Evolutionary conservation across 176 grass and related monocot species (phyloP).

Genomic region (Musa acuminata): DNA sequence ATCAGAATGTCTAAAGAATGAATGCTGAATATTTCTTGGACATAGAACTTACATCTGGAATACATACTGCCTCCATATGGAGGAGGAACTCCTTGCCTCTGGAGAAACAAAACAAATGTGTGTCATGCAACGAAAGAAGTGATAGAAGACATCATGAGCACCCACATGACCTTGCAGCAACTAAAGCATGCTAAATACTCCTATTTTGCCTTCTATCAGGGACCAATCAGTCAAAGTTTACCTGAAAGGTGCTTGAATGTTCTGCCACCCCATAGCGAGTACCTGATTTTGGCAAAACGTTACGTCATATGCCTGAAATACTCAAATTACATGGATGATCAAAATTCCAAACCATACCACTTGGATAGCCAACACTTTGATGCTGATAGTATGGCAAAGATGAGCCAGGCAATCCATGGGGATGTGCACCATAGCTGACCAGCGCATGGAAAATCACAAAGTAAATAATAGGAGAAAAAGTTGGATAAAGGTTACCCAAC

Average conservation of each 20-base stretch:
- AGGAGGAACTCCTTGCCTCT: slow-evolving; percentile 34
- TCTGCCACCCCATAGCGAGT: slow-evolving; percentile 10
- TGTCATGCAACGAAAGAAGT: neutral
- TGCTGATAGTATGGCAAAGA: slow-evolving; percentile 22
- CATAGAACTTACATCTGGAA: slow-evolving; percentile 27
- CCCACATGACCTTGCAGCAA: neutral
- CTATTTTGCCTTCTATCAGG: neutral
- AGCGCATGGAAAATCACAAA: neutral
- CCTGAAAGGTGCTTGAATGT: slow-evolving; percentile 10
- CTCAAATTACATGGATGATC: neutral
- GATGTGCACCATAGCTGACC: slow-evolving; percentile 11
- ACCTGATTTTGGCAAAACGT: slow-evolving; percentile 15
- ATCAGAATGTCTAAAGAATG: neutral
- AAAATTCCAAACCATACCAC: slow-evolving; percentile 5
- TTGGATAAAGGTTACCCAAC: neutral
- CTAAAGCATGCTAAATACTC: neutral
- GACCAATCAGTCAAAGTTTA: neutral
- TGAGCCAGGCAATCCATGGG: neutral
- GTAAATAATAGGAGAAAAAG: neutral
- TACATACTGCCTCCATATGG: slow-evolving; percentile 26
- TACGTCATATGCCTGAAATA: neutral
- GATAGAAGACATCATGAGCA: neutral
- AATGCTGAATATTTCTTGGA: neutral
- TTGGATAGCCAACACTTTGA: slow-evolving; percentile 4
- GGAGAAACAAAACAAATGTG: slow-evolving; percentile 1